A percentile compares a stretch with the other conserved stretches of the same genome.
Evolutionary conservation across 2,329 filamentous ascomycete genomes (phyloP).

Genomic region (Zalaria sp.): DNA sequence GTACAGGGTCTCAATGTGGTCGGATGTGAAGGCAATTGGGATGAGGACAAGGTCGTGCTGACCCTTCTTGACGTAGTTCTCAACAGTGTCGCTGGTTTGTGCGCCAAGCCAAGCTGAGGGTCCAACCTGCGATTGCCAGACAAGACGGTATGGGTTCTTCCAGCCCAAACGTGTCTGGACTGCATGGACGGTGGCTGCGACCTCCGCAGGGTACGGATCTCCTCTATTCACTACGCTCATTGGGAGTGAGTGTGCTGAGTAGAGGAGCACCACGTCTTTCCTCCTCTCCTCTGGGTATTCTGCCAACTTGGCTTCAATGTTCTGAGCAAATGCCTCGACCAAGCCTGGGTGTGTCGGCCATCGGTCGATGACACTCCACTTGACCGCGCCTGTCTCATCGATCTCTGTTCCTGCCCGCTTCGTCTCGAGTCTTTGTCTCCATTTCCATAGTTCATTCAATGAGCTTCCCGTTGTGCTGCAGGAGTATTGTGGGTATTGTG

Average conservation of each 20-base stretch:
- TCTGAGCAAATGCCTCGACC: constrained; percentile 81
- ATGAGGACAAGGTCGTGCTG: constrained; percentile 85
- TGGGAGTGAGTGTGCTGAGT: constrained; percentile 88
- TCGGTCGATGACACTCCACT: constrained; percentile 95
- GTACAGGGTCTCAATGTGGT: constrained; percentile 94
- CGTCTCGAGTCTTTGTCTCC: constrained; percentile 76
- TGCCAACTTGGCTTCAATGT: constrained; percentile 72
- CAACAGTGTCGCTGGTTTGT: constrained; percentile 78
- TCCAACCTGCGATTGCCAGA: constrained; percentile 97
- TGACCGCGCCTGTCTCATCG: constrained; percentile 53
- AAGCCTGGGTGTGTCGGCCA: constrained; percentile 90
- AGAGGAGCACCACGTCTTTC: constrained; percentile 71
- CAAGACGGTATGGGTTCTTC: constrained; percentile 80
- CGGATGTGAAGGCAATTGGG: constrained; percentile 95
- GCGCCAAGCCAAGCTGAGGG: constrained; percentile 91
- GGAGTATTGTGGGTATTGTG: constrained; percentile 96
- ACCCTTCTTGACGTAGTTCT: constrained; percentile 78
- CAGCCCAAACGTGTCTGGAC: constrained; percentile 89
- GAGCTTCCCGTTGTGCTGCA: constrained; percentile 96
- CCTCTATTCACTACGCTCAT: constrained; percentile 97
- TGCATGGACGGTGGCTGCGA: constrained; percentile 87
- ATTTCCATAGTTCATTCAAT: constrained; percentile 95
- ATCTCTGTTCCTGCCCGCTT: constrained; percentile 43
- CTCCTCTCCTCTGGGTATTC: constrained; percentile 74
- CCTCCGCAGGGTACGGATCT: constrained; percentile 89